Conservation (phyloP, 176 grass and related monocot genomes). For the Triticum timopheevii region DNA sequence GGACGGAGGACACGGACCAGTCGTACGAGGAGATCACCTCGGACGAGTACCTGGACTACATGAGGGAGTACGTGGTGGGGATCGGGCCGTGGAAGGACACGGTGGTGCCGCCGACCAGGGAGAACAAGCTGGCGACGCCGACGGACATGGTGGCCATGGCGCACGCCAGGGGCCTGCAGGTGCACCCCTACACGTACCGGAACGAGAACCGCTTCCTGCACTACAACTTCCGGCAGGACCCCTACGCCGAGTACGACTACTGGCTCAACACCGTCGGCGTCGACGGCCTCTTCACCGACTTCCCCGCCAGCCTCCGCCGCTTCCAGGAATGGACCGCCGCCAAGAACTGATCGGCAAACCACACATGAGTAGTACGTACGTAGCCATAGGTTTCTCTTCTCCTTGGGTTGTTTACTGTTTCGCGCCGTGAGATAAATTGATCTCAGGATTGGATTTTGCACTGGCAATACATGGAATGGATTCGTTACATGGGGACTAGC, state of each 20-base stretch:
- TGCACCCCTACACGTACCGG: slow-evolving; percentile 56
- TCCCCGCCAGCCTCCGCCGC: slow-evolving; percentile 48
- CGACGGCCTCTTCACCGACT: slow-evolving; percentile 55
- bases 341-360: not conserved
- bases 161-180: slow-evolving; percentile 45
- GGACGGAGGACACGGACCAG: slow-evolving; percentile 62
- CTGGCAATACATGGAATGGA: not conserved
- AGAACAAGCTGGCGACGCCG: slow-evolving; percentile 32
- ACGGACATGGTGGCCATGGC: slow-evolving; percentile 53
- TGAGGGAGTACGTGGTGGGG: slow-evolving; percentile 34
- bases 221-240: slow-evolving; percentile 56
- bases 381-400: not conserved
- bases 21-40: slow-evolving; percentile 53
- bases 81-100: slow-evolving; percentile 59
- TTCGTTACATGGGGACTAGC: not conserved
- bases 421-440: not conserved
- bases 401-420: not conserved
- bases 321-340: slow-evolving; percentile 41
- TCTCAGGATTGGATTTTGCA: not conserved
- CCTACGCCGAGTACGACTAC: slow-evolving; percentile 57
- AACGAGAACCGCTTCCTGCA: slow-evolving; percentile 60
- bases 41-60: slow-evolving; percentile 51
- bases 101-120: slow-evolving; percentile 49
- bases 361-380: not conserved
- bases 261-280: slow-evolving; percentile 49